Conservation (phyloP, 2,329 filamentous ascomycete species). For the Sarocladium brachiariae region DNA sequence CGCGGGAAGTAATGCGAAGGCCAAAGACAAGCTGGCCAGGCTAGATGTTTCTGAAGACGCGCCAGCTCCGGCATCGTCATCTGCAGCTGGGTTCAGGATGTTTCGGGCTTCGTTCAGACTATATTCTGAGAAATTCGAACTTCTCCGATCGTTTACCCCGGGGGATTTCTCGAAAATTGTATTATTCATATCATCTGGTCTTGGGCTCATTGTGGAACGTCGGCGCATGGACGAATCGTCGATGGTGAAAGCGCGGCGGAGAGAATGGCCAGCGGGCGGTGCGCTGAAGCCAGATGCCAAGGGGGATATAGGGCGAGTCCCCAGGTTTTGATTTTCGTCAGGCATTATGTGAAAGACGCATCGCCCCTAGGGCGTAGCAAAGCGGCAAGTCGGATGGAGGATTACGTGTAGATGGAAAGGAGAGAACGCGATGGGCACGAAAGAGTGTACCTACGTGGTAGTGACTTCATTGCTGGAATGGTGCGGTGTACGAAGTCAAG, state of each 20-base stretch:
- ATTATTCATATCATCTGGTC: conserved; percentile 19
- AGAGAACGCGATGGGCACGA: background rate
- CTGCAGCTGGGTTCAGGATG: conserved; percentile 49
- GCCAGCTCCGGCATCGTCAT: conserved; percentile 27
- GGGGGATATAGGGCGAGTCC: background rate
- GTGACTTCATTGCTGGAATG: conserved; percentile 8
- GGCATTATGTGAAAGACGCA: conserved; percentile 7
- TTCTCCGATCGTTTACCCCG: conserved; percentile 47
- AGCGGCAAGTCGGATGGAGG: background rate
- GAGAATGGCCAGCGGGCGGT: conserved; percentile 25
- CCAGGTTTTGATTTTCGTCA: background rate
- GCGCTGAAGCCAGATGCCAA: conserved; percentile 11
- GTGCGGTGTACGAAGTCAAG: background rate
- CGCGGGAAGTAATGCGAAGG: conserved; percentile 77
- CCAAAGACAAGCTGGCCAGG: conserved; percentile 75
- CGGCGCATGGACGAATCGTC: conserved; percentile 26
- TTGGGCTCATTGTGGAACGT: conserved; percentile 14
- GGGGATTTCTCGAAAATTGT: conserved; percentile 15
- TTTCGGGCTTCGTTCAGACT: conserved; percentile 65
- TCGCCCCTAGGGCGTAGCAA: conserved; percentile 3
- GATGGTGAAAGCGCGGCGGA: conserved; percentile 35
- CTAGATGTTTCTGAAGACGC: conserved; percentile 50
- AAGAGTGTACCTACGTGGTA: background rate
- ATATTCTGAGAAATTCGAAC: conserved; percentile 72
- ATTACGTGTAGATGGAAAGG: background rate